phyloP scores from a whole-genome alignment of 352 stramenopile genomes.

The Pythium insidiosum region DNA sequence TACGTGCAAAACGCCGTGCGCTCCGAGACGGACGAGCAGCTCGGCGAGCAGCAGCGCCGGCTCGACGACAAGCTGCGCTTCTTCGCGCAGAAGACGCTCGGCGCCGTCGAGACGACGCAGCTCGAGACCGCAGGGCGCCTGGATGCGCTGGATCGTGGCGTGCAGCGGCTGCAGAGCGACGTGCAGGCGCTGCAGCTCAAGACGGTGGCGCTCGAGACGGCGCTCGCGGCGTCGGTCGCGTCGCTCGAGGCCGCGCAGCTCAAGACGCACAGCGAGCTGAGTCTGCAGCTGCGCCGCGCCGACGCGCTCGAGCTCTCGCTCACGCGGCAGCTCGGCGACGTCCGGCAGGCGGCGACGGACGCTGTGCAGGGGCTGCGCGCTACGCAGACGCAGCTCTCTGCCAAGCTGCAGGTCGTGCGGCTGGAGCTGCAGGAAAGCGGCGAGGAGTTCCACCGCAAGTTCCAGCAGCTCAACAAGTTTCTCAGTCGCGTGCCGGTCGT shows the following conservation, averaged over 20 bases:
- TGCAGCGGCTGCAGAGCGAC: conserved; percentile 23
- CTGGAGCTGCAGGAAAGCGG: conserved; percentile 28
- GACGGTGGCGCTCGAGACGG: conserved; percentile 18
- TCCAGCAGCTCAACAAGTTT: conserved; percentile 23
- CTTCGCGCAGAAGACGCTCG: conserved; percentile 19
- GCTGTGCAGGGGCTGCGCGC: conserved; percentile 18
- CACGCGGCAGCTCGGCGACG: conserved; percentile 16
- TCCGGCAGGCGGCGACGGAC: conserved; percentile 11
- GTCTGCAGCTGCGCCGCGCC: conserved; percentile 13
- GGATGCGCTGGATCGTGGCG: conserved; percentile 4
- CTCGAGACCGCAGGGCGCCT: conserved; percentile 13
- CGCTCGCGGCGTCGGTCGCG: conserved; percentile 3
- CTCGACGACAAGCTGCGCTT: conserved; percentile 27
- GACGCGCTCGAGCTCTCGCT: conserved; percentile 19
- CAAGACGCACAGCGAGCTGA: conserved; percentile 12
- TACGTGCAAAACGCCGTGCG: conserved; percentile 21
- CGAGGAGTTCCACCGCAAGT: conserved; percentile 17
- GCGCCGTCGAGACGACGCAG: conserved; percentile 15
- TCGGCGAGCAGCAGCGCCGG: conserved; percentile 16
- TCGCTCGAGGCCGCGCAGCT: conserved; percentile 2
- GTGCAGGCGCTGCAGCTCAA: conserved; percentile 10
- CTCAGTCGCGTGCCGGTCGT: conserved; percentile 8
- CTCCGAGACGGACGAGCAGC: conserved; percentile 15
- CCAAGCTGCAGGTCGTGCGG: conserved; percentile 35
- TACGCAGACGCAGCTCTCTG: conserved; percentile 21